Evolutionary conservation across 2,329 filamentous ascomycete genomes (phyloP).

Genomic region (Talaromyces amestolkiae): DNA sequence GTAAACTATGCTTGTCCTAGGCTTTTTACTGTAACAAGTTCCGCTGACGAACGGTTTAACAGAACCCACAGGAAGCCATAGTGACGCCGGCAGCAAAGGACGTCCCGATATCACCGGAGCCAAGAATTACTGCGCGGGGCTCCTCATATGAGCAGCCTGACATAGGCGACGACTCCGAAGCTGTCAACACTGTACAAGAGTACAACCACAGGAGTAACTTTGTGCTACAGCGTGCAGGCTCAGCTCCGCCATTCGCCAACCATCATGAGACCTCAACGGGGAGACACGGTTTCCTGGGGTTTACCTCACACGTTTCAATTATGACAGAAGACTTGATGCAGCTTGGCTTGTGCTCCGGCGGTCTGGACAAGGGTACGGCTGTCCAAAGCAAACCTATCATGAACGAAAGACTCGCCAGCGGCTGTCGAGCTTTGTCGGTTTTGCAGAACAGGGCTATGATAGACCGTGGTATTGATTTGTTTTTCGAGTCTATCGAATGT

Average conservation of each 20-base stretch:
- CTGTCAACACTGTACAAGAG: background rate
- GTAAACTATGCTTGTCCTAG: background rate
- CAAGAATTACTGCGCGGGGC: background rate
- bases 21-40: background rate
- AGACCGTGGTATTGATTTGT: background rate
- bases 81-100: background rate
- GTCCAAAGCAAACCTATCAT: background rate
- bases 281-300: background rate
- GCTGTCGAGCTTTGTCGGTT: background rate
- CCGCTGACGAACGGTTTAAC: background rate
- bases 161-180: background rate
- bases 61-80: background rate
- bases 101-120: background rate
- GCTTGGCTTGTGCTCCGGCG: background rate
- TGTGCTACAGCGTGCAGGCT: background rate
- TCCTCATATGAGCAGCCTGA: background rate
- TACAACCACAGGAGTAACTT: background rate
- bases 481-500: background rate
- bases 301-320: background rate
- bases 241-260: background rate
- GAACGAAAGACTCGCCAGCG: background rate
- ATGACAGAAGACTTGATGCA: background rate
- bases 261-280: background rate
- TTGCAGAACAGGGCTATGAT: background rate
- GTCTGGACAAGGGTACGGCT: background rate